Conservation (phyloP, 257 asterid species). For the Solanum microdontum region DNA sequence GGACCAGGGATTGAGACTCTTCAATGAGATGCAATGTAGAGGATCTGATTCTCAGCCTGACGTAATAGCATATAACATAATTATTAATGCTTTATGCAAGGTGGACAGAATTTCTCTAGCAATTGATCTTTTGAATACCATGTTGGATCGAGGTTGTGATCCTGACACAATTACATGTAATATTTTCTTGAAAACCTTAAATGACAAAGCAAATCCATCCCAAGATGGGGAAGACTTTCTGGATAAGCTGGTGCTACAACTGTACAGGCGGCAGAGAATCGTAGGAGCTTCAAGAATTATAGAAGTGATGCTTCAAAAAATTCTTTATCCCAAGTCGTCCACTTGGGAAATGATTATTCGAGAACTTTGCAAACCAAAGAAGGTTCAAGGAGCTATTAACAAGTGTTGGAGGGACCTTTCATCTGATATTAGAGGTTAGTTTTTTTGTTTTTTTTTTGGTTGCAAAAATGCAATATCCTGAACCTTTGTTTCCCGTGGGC, state of each 20-base stretch:
- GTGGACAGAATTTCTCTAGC: constrained; percentile 49
- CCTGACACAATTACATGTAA: constrained; percentile 77
- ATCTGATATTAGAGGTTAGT: constrained; percentile 25
- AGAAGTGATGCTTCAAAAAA: constrained; percentile 76
- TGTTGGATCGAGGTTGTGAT: constrained; percentile 74
- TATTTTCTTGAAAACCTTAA: constrained; percentile 49
- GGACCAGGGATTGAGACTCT: constrained; percentile 65
- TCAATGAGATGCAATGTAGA: constrained; percentile 69
- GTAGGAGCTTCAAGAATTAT: constrained; percentile 58
- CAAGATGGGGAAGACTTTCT: constrained; percentile 60
- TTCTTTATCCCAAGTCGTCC: constrained; percentile 48
- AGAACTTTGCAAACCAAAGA: constrained; percentile 59
- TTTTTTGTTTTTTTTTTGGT: neutral
- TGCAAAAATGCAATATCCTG: neutral
- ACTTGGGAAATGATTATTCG: constrained; percentile 67
- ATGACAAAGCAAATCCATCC: constrained; percentile 45
- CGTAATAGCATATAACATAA: constrained; percentile 61
- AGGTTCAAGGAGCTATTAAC: constrained; percentile 49
- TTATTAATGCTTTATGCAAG: constrained; percentile 67
- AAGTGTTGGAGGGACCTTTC: constrained; percentile 63
- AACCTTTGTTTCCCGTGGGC: neutral
- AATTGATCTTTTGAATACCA: constrained; percentile 53
- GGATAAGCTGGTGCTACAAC: constrained; percentile 62
- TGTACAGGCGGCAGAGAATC: constrained; percentile 48
- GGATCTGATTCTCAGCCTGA: constrained; percentile 56